Evolutionary conservation across 441 rosid species (phyloP), one percentile per base, ranked within the genome.

Genomic region (Manihot esculenta): DNA sequence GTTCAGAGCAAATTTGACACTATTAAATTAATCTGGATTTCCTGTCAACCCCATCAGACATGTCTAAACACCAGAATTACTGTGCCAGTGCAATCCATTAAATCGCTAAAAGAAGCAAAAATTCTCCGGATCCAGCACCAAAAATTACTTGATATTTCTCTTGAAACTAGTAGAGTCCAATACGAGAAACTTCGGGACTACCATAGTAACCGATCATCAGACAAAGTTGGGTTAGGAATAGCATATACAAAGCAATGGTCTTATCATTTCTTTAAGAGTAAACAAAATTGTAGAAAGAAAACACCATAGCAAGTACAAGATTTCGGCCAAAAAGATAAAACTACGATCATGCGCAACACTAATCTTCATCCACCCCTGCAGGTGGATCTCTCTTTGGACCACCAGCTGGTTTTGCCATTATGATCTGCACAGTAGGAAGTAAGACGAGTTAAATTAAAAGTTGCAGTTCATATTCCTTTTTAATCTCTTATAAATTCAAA

Each of bases 361-460:
- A 93, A 76, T 96, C 98, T 76, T 93, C 98, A 26, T 93, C 99
- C 78, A 82, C 81, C 54, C 86, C 97, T 38, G 95, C 96, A 47
- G 93, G 86, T 15, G 64, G 90, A 53, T 87, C 95, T 88, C 95
- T 88, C 81, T 80, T 89, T 20, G 99, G 99, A 44, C 99, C 99
- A 77, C 99, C 99, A 0, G 99, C 99, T 72, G 89, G 98, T 82
- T 96, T 96, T 33, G 99, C 87, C 99, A 96, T 96, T 77, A 94
- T 94, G 68, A 94, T 96, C 99, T 96, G 89, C 84, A 79, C 17
- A 5, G n/a, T 35, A 49, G 13, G 8, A 66, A 57, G 11, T 23
- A 67, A 55, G 27, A 24, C 68, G 21, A 33, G 59, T 33, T 27
- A 18, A 70, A 57, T 27, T 55, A 44, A 20, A 27, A 45, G 18